Evolutionary conservation across 2,329 filamentous ascomycete genomes (phyloP).

Genomic region (Metarhizium brunneum): DNA sequence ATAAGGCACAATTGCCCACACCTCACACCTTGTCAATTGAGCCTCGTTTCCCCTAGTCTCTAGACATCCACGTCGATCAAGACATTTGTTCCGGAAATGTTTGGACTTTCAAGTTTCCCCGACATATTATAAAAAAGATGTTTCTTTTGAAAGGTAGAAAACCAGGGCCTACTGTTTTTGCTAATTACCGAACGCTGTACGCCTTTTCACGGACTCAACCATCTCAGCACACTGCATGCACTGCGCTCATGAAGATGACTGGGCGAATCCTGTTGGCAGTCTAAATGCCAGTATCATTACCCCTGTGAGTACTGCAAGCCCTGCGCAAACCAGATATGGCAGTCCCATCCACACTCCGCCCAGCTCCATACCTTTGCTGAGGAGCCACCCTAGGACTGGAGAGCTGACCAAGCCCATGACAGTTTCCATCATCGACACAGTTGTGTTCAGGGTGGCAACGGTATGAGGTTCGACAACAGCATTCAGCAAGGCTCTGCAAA

Average conservation of each 20-base stretch:
- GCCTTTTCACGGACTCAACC: neutral
- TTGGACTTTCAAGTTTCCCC: too few species aligned
- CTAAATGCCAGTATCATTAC: conserved; percentile 20
- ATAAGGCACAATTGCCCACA: neutral
- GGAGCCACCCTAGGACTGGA: conserved; percentile 36
- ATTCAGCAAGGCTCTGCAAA: conserved; percentile 42
- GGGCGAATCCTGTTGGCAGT: conserved; percentile 14
- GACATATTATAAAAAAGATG: neutral
- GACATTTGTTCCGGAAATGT: too few species aligned
- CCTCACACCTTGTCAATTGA: neutral
- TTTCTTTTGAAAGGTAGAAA: too few species aligned
- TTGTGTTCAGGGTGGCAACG: conserved; percentile 43
- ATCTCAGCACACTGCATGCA: neutral
- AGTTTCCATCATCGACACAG: conserved; percentile 40
- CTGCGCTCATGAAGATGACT: conserved; percentile 1
- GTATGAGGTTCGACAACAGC: conserved; percentile 43
- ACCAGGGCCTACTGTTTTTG: too few species aligned
- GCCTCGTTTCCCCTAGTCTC: neutral
- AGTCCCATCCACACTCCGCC: conserved; percentile 41
- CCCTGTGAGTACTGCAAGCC: conserved; percentile 20
- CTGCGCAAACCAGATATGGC: conserved; percentile 33
- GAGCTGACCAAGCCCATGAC: conserved; percentile 35
- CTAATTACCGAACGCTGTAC: too few species aligned
- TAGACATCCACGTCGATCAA: neutral
- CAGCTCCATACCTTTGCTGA: conserved; percentile 33